A percentile compares a stretch with the other conserved stretches of the same genome.
phyloP scores from a whole-genome alignment of 768 basidiomycete genomes.

The Leccinum boreale region DNA sequence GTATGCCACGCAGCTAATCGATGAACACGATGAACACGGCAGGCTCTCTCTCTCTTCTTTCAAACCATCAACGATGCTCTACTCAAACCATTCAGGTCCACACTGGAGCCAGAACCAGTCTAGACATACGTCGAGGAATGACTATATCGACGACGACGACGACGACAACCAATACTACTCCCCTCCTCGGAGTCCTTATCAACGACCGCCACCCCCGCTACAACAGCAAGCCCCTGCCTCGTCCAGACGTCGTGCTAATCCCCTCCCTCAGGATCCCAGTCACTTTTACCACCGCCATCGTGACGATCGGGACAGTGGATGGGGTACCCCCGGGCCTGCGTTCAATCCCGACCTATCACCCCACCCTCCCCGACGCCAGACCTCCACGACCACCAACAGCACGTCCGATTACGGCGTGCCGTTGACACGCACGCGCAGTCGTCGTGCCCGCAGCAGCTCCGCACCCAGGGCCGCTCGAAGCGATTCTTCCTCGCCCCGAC shows the following conservation, averaged over 20 bases:
- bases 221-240: slow-evolving; percentile 3
- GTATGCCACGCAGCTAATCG: slow-evolving; percentile 1
- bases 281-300: slow-evolving; percentile 21
- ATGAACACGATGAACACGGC: not conserved
- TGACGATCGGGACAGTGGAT: slow-evolving; percentile 16
- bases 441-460: slow-evolving; percentile 19
- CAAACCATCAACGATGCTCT: slow-evolving; percentile 1
- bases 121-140: not conserved
- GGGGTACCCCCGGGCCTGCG: slow-evolving; percentile 8
- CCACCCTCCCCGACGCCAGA: slow-evolving; percentile 16
- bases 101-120: not conserved
- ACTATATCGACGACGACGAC: slow-evolving; percentile 13
- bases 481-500: slow-evolving; percentile 22
- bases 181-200: not conserved
- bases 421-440: slow-evolving; percentile 10
- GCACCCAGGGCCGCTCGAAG: slow-evolving; percentile 10
- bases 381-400: slow-evolving; percentile 17
- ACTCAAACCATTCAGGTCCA: not conserved
- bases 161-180: slow-evolving; percentile 16
- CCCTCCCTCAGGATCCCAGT: slow-evolving; percentile 5
- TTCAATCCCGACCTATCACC: slow-evolving; percentile 9
- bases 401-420: slow-evolving; percentile 15
- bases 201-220: not conserved
- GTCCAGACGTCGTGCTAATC: slow-evolving; percentile 18
- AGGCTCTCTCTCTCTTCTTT: not conserved